These are phyloP conservation scores for Beta macrorhiza DNA, from an alignment of 179 eudicot species.

Conservation along the genomic window DNA sequence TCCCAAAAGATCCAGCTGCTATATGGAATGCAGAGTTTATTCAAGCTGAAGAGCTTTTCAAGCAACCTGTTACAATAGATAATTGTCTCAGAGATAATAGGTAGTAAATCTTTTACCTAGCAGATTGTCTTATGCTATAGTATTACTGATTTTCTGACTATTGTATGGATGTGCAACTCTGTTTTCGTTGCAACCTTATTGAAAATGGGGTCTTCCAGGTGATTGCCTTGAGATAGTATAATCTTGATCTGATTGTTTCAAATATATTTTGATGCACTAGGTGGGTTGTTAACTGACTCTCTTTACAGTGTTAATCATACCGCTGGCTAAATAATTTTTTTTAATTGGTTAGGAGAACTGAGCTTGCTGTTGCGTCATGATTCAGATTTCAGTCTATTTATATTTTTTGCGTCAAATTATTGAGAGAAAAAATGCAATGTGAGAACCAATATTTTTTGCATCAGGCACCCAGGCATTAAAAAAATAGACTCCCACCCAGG, in stretches of 20 bases:
- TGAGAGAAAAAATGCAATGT: no score
- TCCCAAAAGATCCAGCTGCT: conserved; percentile 91
- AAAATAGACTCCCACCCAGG: background rate
- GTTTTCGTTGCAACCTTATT: background rate
- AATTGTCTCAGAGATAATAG: conserved; percentile 92
- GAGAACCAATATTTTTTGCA: no score
- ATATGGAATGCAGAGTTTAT: conserved; percentile 94
- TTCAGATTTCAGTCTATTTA: background rate
- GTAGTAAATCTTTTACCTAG: conserved; percentile 52
- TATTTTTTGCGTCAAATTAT: background rate
- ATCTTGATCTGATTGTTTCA: background rate
- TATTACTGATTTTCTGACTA: background rate
- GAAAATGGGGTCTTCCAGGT: background rate
- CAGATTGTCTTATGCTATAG: background rate
- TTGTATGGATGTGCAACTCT: background rate
- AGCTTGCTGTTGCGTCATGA: background rate
- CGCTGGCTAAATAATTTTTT: background rate
- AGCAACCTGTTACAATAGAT: conserved; percentile 56
- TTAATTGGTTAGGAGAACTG: background rate
- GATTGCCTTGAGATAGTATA: background rate
- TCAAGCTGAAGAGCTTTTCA: conserved; percentile 93
- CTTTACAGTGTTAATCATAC: background rate
- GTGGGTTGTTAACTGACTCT: background rate
- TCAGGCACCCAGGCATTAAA: no score
- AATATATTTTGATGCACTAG: background rate